Base-by-base conservation (phyloP, 139 green algal species). In the Spirogloea muscicola region DNA sequence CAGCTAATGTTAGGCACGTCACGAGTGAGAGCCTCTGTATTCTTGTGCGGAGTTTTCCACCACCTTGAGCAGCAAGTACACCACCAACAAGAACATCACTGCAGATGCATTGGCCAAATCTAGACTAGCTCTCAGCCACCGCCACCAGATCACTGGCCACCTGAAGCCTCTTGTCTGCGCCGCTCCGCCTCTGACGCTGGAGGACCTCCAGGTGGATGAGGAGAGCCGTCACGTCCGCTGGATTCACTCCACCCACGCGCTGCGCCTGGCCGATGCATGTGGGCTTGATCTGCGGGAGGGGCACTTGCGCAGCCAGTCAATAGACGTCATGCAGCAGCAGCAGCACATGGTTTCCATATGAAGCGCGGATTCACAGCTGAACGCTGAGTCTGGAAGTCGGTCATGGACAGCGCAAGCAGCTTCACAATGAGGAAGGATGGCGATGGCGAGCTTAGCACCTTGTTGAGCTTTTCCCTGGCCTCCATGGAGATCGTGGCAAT, bases 221-320 rank as follows among this genome's bases (percentile, higher is more conserved):
- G 66, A 98, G 85, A 27, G 88, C 88, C 0, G 61, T 87, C n/a
- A 98, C 90, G 85, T 98, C 94, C 9, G 94, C 87, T 3, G 93
- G 94, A 73, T 88, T 96, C 0, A 98, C 94, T 49, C 94, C 94
- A 2, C 92, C 94, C 7, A 98, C 92, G 51, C 92, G 82, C 3
- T 76, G 77, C 0, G 94, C 94, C 68, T 98, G 94, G 0, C 90
- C 94, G 29, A 98, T 91, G 72, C 90, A 89, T 4, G 48, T 41
- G 7, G 94, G 94, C 43, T 76, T 83, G 3, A 82, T 33, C 74
- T 82, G 64, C 46, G 16, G 21, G 36, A 73, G 46, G 46, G 21
- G 46, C 21, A 55, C 46, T 21, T 21, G 46, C 21, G 21, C 21
- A 21, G 46, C 46, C 46, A 55, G 21, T 55, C 21, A 55, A 21